Evolutionary conservation across 1,284 basidiomycete species (phyloP).

Genomic region (Cutaneotrichosporon cyanovorans): DNA sequence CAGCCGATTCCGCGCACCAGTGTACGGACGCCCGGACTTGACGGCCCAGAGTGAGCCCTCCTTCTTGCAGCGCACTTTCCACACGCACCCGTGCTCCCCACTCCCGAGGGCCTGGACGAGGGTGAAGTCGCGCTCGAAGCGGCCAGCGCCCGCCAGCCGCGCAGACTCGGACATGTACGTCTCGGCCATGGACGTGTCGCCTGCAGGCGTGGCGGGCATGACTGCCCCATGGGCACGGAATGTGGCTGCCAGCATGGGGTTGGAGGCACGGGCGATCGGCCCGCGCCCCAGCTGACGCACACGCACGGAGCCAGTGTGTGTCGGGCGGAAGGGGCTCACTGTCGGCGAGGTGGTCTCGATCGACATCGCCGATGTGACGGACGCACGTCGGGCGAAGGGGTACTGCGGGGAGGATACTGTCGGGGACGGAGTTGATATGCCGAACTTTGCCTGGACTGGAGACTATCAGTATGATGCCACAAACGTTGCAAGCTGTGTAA

Average conservation of each 20-base stretch:
- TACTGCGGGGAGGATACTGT: slow-evolving; percentile 20
- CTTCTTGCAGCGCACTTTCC: slow-evolving; percentile 71
- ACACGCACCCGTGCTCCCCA: slow-evolving; percentile 89
- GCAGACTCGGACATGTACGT: slow-evolving; percentile 1
- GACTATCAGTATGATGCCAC: slow-evolving; percentile 1
- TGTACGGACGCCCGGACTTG: slow-evolving; percentile 87
- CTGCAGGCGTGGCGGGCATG: slow-evolving; percentile 5
- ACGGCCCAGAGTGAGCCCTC: slow-evolving; percentile 67
- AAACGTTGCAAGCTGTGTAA: too few relatives aligned
- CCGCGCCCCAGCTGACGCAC: slow-evolving; percentile 15
- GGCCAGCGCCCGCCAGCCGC: slow-evolving; percentile 12
- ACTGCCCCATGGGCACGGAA: slow-evolving; percentile 18
- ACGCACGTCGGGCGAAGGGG: slow-evolving; percentile 28
- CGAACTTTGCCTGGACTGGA: slow-evolving; percentile 17
- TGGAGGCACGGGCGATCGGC: slow-evolving; percentile 37
- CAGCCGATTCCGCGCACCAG: slow-evolving; percentile 67
- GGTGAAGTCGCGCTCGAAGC: slow-evolving; percentile 53
- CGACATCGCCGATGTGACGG: slow-evolving; percentile 9
- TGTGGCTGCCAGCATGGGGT: slow-evolving; percentile 39
- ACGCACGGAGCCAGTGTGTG: not conserved
- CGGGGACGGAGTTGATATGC: slow-evolving; percentile 34
- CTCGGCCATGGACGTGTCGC: slow-evolving; percentile 6
- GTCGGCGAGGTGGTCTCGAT: slow-evolving; percentile 4
- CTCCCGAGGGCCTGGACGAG: slow-evolving; percentile 74
- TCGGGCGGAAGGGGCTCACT: slow-evolving; percentile 1